Percentiles rank a stretch among this genome's conserved stretches.
These are phyloP conservation scores for Globisporangium mamillatum DNA, from an alignment of 352 stramenopile genomes.

Conservation along the genomic window DNA sequence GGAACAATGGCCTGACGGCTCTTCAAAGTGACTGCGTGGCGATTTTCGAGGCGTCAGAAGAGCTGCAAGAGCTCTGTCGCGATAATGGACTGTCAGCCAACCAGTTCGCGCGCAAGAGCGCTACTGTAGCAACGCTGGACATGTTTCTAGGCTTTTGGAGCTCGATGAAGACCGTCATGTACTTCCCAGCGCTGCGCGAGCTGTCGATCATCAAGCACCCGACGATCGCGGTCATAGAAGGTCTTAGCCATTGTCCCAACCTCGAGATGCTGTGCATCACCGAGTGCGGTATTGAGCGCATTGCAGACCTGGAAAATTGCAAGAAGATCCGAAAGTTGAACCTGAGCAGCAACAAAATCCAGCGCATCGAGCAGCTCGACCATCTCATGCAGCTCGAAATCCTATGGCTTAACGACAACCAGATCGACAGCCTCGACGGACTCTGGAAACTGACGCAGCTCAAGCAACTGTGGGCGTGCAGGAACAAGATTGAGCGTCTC, in stretches of 20 bases:
- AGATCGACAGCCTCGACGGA: slow-evolving; percentile 50
- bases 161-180: slow-evolving; percentile 62
- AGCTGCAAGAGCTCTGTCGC: slow-evolving; percentile 61
- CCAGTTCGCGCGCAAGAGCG: slow-evolving; percentile 52
- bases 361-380: slow-evolving; percentile 50
- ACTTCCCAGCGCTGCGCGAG: slow-evolving; percentile 61
- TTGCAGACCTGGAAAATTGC: slow-evolving; percentile 45
- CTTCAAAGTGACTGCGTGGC: slow-evolving; percentile 31
- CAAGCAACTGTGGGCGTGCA: slow-evolving; percentile 66
- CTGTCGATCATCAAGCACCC: slow-evolving; percentile 78
- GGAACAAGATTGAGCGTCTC: slow-evolving; percentile 73
- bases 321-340: slow-evolving; percentile 60
- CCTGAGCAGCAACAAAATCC: slow-evolving; percentile 68
- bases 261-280: slow-evolving; percentile 66
- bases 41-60: slow-evolving; percentile 39
- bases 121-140: slow-evolving; percentile 43
- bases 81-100: slow-evolving; percentile 56
- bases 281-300: slow-evolving; percentile 56
- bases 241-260: slow-evolving; percentile 41
- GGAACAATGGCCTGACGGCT: slow-evolving; percentile 20
- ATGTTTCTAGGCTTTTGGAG: slow-evolving; percentile 81
- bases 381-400: slow-evolving; percentile 56
- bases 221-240: slow-evolving; percentile 56
- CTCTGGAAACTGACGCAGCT: slow-evolving; percentile 52
- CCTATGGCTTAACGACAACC: slow-evolving; percentile 85